phyloP scores from a whole-genome alignment of 2,329 filamentous ascomycete species.

The Calonectria naviculata region DNA sequence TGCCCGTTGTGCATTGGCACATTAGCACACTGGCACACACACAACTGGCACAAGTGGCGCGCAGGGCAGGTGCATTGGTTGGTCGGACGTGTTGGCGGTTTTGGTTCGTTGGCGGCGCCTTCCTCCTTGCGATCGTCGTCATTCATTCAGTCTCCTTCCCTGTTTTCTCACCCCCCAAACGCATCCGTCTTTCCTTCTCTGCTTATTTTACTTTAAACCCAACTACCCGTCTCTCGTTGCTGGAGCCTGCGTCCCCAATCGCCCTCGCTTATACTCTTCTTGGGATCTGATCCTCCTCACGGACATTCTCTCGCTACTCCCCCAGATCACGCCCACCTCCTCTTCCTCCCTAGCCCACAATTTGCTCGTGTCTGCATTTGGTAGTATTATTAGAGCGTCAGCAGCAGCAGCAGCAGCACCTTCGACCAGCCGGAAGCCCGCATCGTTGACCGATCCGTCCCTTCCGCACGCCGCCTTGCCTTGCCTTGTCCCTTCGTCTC shows the following conservation, averaged over 20 bases:
- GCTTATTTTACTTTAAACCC: not conserved
- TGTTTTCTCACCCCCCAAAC: constrained; percentile 9
- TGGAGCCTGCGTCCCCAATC: not conserved
- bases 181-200: constrained; percentile 12
- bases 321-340: constrained; percentile 1
- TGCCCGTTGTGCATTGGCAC: constrained; percentile 9
- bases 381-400: not conserved
- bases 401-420: not conserved
- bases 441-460: constrained; percentile 40
- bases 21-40: not conserved
- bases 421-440: constrained; percentile 20
- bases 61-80: constrained; percentile 10
- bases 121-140: constrained; percentile 41
- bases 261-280: constrained; percentile 13
- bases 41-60: not conserved
- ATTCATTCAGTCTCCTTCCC: constrained; percentile 24
- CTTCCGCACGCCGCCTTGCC: not conserved
- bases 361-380: not conserved
- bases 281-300: constrained; percentile 4
- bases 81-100: not conserved
- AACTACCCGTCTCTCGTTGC: not conserved
- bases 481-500: not conserved
- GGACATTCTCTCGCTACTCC: constrained; percentile 15
- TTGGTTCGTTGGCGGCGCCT: constrained; percentile 10
- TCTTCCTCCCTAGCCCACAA: not conserved